Conservation (phyloP, 257 asterid species). For the Knoxia roxburghii region DNA sequence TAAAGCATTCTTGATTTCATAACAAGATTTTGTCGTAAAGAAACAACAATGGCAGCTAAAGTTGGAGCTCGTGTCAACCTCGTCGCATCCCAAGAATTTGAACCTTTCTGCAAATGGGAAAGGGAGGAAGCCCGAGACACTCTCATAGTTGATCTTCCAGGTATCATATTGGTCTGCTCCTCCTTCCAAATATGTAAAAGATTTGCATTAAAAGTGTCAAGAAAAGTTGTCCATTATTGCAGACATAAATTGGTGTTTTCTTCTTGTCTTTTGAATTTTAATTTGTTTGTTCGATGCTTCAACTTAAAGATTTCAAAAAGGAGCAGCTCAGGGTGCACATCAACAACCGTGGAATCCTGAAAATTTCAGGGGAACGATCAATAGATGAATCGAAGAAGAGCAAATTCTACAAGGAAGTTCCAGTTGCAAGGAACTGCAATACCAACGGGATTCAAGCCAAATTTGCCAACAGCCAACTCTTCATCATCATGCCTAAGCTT, state of each 20-base stretch:
- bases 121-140: constrained; percentile 41
- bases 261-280: neutral
- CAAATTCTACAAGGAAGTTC: constrained; percentile 46
- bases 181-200: no score
- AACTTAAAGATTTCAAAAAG: constrained; percentile 50
- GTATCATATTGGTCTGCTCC: no score
- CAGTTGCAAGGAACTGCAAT: constrained; percentile 32
- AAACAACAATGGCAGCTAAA: constrained; percentile 32
- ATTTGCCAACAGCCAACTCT: constrained; percentile 31
- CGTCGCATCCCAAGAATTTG: constrained; percentile 38
- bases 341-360: constrained; percentile 38
- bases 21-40: neutral
- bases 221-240: no score
- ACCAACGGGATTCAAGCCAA: constrained; percentile 40
- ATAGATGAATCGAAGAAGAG: constrained; percentile 14
- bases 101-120: constrained; percentile 61
- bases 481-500: constrained; percentile 45
- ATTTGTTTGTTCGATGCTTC: neutral
- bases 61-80: neutral
- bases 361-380: constrained; percentile 52
- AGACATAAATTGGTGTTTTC: no score
- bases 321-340: constrained; percentile 59
- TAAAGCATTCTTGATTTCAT: constrained; percentile 1
- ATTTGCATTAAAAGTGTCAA: no score
- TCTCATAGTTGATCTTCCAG: constrained; percentile 50